Evolutionary conservation across 2,329 filamentous ascomycete species (phyloP), one percentile per base, ranked within the genome.

Genomic region (Botrytis hyacinthi): DNA sequence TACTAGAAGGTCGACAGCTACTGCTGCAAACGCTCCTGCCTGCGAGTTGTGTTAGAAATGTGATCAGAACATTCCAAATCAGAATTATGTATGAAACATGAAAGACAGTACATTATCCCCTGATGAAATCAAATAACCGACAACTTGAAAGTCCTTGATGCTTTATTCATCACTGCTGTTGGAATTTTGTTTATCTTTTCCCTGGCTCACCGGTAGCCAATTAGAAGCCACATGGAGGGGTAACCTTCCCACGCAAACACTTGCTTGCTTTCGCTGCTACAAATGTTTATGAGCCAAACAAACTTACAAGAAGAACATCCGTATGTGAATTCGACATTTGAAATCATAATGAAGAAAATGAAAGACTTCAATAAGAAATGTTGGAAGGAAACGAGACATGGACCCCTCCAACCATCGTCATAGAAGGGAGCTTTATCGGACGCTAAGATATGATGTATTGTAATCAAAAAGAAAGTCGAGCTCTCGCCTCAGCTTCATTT

Each of bases 1-100:
- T 51, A 97, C 89, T 26, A 97, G 85, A 67, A 97, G 85, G 81
- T 97, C 94, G 73, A 97, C 92, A 1, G 92, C 91, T 81, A 97
- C 94, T 40, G 94, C 95, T 76, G 94, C 94, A 71, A 92, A 87
- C 71, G 93, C 94, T 73, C 94, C 94, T 65, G 94, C 93, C 93
- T 96, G 66, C 51, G 10, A 68, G 26, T 18, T 40, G 29, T 68
- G 32, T 68, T 69, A 66, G 29, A 57, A 42, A 72, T 5, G 22
- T 54, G 61, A 51, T 42, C 14, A 35, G n/a, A 7, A 37, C 29
- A 9, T 63, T 29, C 29, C 18, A 37, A 42, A 42, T 26, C 60
- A 37, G 40, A 37, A 42, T n/a, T 7, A 3, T 29, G 16, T 10
- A 32, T 29, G 37, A 22, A 48, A 35, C 42, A 51, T 20, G 5